phyloP scores from a whole-genome alignment of 2,329 filamentous ascomycete genomes.

The Colletotrichum nymphaeae region DNA sequence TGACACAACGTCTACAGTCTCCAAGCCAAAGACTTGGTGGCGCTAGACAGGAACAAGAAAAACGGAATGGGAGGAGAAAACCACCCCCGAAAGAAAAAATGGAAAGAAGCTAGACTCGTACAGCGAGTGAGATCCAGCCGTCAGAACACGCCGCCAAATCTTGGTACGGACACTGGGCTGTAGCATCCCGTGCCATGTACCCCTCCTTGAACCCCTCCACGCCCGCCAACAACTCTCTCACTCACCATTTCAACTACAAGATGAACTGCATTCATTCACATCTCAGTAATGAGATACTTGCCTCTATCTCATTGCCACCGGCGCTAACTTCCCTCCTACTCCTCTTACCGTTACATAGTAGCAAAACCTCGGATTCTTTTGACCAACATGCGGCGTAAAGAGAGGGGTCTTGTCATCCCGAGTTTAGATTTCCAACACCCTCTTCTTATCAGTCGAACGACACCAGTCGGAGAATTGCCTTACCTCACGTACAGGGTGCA shows the following conservation, averaged over 20 bases:
- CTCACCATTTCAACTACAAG: neutral
- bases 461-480: neutral
- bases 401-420: neutral
- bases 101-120: neutral
- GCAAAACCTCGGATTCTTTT: neutral
- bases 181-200: neutral
- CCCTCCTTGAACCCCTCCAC: constrained; percentile 4
- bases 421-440: neutral
- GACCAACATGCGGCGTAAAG: neutral
- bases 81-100: neutral
- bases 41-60: neutral
- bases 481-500: neutral
- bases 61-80: neutral
- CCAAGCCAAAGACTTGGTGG: neutral
- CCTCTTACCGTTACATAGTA: neutral
- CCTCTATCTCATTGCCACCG: constrained; percentile 1
- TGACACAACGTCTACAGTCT: neutral
- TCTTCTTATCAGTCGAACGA: neutral
- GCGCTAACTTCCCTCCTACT: neutral
- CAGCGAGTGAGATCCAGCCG: constrained; percentile 30
- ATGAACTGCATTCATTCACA: neutral
- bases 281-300: neutral
- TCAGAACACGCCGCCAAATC: constrained; percentile 27
- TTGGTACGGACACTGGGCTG: constrained; percentile 8
- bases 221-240: neutral